These are phyloP conservation scores for Kluyveromyces marxianus DNA, from an alignment of 1,139 yeast genomes.

Conservation along the genomic window DNA sequence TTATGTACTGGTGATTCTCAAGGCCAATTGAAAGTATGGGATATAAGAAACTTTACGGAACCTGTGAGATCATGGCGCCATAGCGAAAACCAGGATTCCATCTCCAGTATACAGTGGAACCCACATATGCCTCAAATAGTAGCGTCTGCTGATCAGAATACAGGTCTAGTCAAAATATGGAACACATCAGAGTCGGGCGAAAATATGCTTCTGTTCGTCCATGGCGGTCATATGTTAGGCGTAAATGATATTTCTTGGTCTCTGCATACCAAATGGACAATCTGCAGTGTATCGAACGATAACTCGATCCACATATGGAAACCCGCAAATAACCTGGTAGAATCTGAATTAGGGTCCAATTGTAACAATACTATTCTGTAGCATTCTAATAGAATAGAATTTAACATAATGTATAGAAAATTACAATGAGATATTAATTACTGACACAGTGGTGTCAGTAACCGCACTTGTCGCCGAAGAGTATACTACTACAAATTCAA, in stretches of 20 bases:
- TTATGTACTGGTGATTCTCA: slow-evolving; percentile 63
- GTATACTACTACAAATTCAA: no score
- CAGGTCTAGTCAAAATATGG: slow-evolving; percentile 64
- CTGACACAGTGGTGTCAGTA: no score
- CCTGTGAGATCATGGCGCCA: slow-evolving; percentile 34
- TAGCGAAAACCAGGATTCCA: slow-evolving; percentile 39
- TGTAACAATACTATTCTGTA: background rate
- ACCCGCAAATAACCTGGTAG: slow-evolving; percentile 37
- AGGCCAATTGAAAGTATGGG: slow-evolving; percentile 64
- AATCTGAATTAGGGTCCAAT: background rate
- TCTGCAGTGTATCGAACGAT: slow-evolving; percentile 83
- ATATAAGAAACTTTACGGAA: slow-evolving; percentile 43
- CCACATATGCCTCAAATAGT: slow-evolving; percentile 52
- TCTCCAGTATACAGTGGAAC: slow-evolving; percentile 76
- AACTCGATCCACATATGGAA: slow-evolving; percentile 85
- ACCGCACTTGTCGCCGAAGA: no score
- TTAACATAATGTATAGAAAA: no score
- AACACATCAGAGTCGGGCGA: slow-evolving; percentile 40
- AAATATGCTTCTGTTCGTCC: slow-evolving; percentile 52
- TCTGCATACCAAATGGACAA: slow-evolving; percentile 64
- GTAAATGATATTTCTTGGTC: slow-evolving; percentile 89
- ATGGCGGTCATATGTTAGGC: slow-evolving; percentile 87
- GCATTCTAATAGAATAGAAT: no score
- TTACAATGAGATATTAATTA: no score
- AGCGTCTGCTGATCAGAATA: slow-evolving; percentile 65